phyloP scores from a whole-genome alignment of 148 eudicot species.

The Suaeda aralocaspica region DNA sequence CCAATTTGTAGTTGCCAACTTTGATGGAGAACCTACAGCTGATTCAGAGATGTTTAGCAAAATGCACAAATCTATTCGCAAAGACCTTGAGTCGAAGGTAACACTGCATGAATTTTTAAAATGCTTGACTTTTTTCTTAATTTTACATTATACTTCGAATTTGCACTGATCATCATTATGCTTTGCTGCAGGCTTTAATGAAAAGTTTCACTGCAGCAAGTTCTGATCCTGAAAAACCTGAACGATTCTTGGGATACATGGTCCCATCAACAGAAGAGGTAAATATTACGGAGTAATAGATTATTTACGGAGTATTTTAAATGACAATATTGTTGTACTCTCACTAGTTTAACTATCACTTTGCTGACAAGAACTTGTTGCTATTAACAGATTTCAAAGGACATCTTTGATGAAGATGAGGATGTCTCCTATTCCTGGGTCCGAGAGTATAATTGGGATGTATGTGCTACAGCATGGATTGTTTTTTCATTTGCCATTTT shows the following conservation, averaged over 20 bases:
- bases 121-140: background rate
- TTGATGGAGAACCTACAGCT: slow-evolving; percentile 89
- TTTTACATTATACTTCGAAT: background rate
- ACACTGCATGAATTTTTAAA: background rate
- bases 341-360: background rate
- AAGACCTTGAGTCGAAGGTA: slow-evolving; percentile 68
- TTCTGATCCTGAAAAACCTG: slow-evolving; percentile 57
- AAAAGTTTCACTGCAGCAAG: slow-evolving; percentile 66
- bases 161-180: background rate
- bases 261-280: slow-evolving; percentile 85
- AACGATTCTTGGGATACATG: slow-evolving; percentile 88
- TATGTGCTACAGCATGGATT: slow-evolving; percentile 32
- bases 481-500: background rate
- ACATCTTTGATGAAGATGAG: slow-evolving; percentile 77
- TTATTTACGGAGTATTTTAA: background rate
- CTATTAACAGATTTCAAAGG: slow-evolving; percentile 71
- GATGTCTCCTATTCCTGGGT: slow-evolving; percentile 86
- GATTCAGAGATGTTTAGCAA: slow-evolving; percentile 79
- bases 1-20: slow-evolving; percentile 63
- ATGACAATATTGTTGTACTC: background rate
- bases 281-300: slow-evolving; percentile 14
- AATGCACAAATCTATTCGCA: slow-evolving; percentile 54
- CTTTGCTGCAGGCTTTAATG: slow-evolving; percentile 73
- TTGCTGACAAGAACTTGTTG: slow-evolving; percentile 10
- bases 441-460: slow-evolving; percentile 98